These are phyloP conservation scores for Senna tora DNA, from an alignment of 306 rosid genomes.

Conservation along the genomic window DNA sequence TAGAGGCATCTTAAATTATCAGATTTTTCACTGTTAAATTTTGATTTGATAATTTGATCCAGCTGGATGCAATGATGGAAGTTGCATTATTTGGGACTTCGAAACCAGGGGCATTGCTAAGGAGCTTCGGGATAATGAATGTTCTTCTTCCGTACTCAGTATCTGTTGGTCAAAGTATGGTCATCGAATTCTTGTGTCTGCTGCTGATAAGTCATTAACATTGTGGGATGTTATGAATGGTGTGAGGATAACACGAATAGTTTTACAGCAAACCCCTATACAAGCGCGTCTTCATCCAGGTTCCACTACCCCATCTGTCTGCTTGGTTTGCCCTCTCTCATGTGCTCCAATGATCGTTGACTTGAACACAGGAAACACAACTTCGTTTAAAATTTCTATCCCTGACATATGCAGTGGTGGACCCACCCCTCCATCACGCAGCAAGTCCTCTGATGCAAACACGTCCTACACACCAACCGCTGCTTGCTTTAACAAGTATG, in stretches of 20 bases:
- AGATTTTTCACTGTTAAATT: neutral
- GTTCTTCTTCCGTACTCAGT: constrained; percentile 69
- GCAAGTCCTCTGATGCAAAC: constrained; percentile 73
- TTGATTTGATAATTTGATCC: constrained; percentile 4
- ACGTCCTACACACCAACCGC: constrained; percentile 87
- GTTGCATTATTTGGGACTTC: constrained; percentile 92
- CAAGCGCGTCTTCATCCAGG: constrained; percentile 72
- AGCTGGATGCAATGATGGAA: constrained; percentile 98
- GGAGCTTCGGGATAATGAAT: constrained; percentile 77
- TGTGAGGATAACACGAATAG: constrained; percentile 15
- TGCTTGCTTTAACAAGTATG: constrained; percentile 88
- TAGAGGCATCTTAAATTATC: constrained; percentile 8
- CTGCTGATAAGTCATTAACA: constrained; percentile 21
- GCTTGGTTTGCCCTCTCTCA: constrained; percentile 95
- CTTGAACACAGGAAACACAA: constrained; percentile 68
- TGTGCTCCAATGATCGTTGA: constrained; percentile 94
- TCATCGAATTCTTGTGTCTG: constrained; percentile 47
- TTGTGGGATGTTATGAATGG: constrained; percentile 17
- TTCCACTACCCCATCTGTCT: constrained; percentile 75
- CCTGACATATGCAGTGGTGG: constrained; percentile 61
- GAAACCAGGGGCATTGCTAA: constrained; percentile 94
- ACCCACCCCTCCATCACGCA: constrained; percentile 60
- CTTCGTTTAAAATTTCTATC: constrained; percentile 71
- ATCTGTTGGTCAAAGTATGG: constrained; percentile 80
- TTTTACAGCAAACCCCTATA: constrained; percentile 19